Conservation (phyloP, 2,329 filamentous ascomycete species). For the Pseudopyricularia javanii region DNA sequence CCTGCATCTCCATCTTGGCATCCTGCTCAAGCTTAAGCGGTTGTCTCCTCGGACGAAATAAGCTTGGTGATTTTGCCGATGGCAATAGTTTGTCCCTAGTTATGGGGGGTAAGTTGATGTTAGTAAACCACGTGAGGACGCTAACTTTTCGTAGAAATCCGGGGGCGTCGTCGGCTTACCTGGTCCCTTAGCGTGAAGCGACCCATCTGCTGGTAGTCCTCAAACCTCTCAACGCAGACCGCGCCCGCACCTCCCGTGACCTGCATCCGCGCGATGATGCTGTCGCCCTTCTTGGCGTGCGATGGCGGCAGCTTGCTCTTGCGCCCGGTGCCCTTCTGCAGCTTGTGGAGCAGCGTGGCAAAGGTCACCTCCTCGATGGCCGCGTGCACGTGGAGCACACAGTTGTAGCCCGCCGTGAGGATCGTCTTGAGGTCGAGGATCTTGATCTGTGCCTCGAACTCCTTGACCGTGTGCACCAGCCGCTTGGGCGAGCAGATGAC, state of each 20-base stretch:
- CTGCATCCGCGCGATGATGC: slow-evolving; percentile 86
- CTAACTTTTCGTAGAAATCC: slow-evolving; percentile 9
- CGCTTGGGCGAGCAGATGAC: slow-evolving; percentile 93
- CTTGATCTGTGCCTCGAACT: slow-evolving; percentile 93
- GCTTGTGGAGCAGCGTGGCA: slow-evolving; percentile 72
- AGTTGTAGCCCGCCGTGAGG: slow-evolving; percentile 90
- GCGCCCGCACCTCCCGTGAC: slow-evolving; percentile 74
- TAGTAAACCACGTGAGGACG: slow-evolving; percentile 10
- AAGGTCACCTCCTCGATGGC: slow-evolving; percentile 98
- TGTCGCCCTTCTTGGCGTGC: slow-evolving; percentile 69
- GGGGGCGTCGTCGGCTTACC: slow-evolving; percentile 40
- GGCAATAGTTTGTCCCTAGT: slow-evolving; percentile 92
- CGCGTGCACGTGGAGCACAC: slow-evolving; percentile 91
- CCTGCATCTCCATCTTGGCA: neutral
- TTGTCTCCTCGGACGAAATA: slow-evolving; percentile 22
- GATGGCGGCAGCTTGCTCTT: slow-evolving; percentile 90
- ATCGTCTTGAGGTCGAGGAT: slow-evolving; percentile 93
- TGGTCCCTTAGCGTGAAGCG: slow-evolving; percentile 83
- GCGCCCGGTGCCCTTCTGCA: slow-evolving; percentile 86
- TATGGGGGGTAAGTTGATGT: neutral
- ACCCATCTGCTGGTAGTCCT: slow-evolving; percentile 90
- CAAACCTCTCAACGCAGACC: slow-evolving; percentile 88
- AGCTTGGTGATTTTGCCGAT: slow-evolving; percentile 99
- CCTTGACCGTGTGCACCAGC: slow-evolving; percentile 75
- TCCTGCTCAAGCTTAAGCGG: slow-evolving; percentile 8